Percentiles rank a stretch among this genome's conserved stretches.
phyloP scores from a whole-genome alignment of 1,284 basidiomycete genomes.

The Erythrobasidium hasegawianum region DNA sequence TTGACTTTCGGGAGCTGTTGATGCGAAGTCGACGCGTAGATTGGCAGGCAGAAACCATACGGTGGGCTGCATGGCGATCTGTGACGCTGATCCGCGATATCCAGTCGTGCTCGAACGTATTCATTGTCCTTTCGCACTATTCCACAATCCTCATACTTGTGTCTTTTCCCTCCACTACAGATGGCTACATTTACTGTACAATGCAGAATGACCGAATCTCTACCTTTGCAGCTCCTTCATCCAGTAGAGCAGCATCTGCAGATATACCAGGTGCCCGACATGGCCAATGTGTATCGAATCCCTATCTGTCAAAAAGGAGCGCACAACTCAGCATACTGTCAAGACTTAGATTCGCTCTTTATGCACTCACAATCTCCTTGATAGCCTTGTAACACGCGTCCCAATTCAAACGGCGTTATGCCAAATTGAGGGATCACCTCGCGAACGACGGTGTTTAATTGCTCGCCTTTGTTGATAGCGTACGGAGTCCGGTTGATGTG shows the following conservation, averaged over 20 bases:
- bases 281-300: conserved; percentile 22
- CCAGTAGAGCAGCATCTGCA: conserved; percentile 24
- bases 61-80: too few relatives aligned
- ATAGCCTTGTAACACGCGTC: conserved; percentile 17
- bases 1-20: too few relatives aligned
- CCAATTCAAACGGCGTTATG: conserved; percentile 12
- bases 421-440: conserved; percentile 13
- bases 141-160: too few relatives aligned
- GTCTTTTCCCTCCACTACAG: too few relatives aligned
- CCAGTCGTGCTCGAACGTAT: too few relatives aligned
- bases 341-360: too few relatives aligned
- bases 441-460: conserved; percentile 15
- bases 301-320: background rate
- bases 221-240: background rate
- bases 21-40: too few relatives aligned
- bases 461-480: conserved; percentile 20
- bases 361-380: conserved; percentile 22
- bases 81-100: too few relatives aligned
- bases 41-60: too few relatives aligned
- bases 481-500: conserved; percentile 14
- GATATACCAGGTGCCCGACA: conserved; percentile 15
- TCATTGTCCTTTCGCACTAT: too few relatives aligned
- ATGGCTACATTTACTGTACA: background rate
- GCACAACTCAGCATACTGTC: background rate
- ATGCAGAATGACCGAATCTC: background rate